Evolutionary conservation across 345 rosid species (phyloP), one percentile per base, ranked within the genome.

Genomic region (Geranium rotundifolium): DNA sequence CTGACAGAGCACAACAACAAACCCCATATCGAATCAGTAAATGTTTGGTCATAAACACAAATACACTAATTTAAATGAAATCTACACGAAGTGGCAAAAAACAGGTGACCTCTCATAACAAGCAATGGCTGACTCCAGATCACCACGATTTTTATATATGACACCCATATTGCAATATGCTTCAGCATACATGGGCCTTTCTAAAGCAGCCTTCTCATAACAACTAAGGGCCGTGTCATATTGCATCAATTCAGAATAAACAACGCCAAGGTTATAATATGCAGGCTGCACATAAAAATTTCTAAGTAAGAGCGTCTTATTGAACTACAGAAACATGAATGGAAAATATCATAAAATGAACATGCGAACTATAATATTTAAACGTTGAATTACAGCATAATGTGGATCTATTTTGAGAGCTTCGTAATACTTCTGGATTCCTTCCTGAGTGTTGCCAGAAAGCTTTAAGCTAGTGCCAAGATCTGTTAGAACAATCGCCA

Each of bases 151-250:
- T 76, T 95, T 95, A 75, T 85, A 88, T 50, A 95, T 95, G 73
- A 95, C 99, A 72, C 99, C 99, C 99, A 95, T 95, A 79, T 95
- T 95, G 79, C 99, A 95, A 76, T 88, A 95, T 30, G 97, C 99
- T 83, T 95, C 99, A 57, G 99, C 96, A 76, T 90, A 95, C 93
- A 90, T 84, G 60, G 99, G 97, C 79, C 96, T 90, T 83, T 90
- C 96, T 46, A 86, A 34, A 58, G 92, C 99, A 83, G 97, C 99
- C 77, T 88, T 95, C 86, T 95, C 97, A 73, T 95, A 95, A 81
- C 92, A 95, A 70, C 66, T 69, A 68, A 95, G 92, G 66, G 99
- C 99, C 31, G 76, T 82, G 67, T 95, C 99, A 80, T 86, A 95
- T 83, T 95, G 96, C 99, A 95, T 90, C 96, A 90, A 79, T 78